Percentiles rank a stretch among this genome's conserved stretches.
Evolutionary conservation across 2,329 filamentous ascomycete genomes (phyloP).

Genomic region (Eutypa lata): DNA sequence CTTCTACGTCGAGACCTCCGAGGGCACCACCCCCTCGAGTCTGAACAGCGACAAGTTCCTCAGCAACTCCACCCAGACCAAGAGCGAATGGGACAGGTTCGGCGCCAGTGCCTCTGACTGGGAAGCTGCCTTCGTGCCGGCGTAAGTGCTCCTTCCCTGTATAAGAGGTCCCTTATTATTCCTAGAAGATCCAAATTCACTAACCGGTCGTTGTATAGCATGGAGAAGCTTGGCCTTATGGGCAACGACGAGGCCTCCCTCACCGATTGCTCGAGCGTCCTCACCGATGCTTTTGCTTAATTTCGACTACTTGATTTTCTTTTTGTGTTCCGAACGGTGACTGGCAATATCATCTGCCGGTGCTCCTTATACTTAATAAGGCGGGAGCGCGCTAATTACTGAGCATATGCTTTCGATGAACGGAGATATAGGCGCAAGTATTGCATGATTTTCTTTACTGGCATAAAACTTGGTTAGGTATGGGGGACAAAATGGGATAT

Average conservation of each 20-base stretch:
- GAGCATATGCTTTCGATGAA: too few species aligned
- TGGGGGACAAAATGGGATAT: too few species aligned
- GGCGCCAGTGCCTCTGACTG: slow-evolving; percentile 17
- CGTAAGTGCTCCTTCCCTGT: slow-evolving; percentile 18
- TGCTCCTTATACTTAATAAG: too few species aligned
- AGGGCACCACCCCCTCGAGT: slow-evolving; percentile 17
- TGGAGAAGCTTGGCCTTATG: slow-evolving; percentile 23
- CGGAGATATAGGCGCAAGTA: too few species aligned
- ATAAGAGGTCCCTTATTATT: too few species aligned
- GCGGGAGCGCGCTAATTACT: too few species aligned
- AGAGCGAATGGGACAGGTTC: slow-evolving; percentile 20
- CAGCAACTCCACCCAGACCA: slow-evolving; percentile 19
- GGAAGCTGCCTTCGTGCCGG: slow-evolving; percentile 21
- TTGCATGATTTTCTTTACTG: too few species aligned
- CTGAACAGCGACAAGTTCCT: slow-evolving; percentile 23
- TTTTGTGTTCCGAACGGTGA: background rate
- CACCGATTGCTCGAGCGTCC: slow-evolving; percentile 23
- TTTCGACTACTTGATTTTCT: background rate
- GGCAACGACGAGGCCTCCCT: slow-evolving; percentile 20
- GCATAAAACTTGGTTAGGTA: too few species aligned
- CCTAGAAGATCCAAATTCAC: too few species aligned
- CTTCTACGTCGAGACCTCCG: slow-evolving; percentile 25
- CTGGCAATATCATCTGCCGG: too few species aligned
- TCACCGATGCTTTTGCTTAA: slow-evolving; percentile 19
- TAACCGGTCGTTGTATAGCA: slow-evolving; percentile 15